phyloP scores from a whole-genome alignment of 108 stramenopile species.

The Skeletonema grethae region DNA sequence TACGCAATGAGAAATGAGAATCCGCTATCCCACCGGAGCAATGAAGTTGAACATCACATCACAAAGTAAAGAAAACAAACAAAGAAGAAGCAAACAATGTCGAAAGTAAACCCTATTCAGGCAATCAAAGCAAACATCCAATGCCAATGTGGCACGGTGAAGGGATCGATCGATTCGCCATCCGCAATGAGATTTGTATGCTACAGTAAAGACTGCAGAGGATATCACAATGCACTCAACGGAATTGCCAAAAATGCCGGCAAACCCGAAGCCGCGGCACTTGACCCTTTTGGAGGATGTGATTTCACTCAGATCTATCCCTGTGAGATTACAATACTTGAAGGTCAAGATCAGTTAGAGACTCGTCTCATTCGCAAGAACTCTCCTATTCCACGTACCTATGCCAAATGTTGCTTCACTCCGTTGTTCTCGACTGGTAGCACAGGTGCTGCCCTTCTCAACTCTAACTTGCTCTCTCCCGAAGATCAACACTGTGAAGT shows the following conservation, averaged over 20 bases:
- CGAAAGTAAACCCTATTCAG: constrained; percentile 17
- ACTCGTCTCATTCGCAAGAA: constrained; percentile 30
- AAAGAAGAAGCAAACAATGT: background rate
- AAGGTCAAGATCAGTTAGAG: constrained; percentile 38
- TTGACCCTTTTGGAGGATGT: constrained; percentile 47
- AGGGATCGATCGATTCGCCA: constrained; percentile 34
- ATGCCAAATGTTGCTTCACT: constrained; percentile 50
- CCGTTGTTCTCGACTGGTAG: constrained; percentile 48
- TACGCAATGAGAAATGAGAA: no score
- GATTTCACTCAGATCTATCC: constrained; percentile 46
- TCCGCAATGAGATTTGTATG: constrained; percentile 54
- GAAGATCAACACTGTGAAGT: constrained; percentile 36
- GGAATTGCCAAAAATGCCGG: constrained; percentile 13
- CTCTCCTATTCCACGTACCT: constrained; percentile 30
- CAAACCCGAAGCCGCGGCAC: background rate
- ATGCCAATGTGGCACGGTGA: constrained; percentile 50
- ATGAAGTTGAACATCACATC: no score
- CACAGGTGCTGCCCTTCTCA: constrained; percentile 29
- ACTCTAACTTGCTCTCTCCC: constrained; percentile 33
- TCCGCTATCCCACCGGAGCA: no score
- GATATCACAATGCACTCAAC: constrained; percentile 52
- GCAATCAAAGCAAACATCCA: constrained; percentile 23
- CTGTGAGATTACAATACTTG: constrained; percentile 35
- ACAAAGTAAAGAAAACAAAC: no score
- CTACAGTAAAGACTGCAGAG: constrained; percentile 54